phyloP scores from a whole-genome alignment of 2,329 filamentous ascomycete species.

The Fonsecaea multimorphosa region DNA sequence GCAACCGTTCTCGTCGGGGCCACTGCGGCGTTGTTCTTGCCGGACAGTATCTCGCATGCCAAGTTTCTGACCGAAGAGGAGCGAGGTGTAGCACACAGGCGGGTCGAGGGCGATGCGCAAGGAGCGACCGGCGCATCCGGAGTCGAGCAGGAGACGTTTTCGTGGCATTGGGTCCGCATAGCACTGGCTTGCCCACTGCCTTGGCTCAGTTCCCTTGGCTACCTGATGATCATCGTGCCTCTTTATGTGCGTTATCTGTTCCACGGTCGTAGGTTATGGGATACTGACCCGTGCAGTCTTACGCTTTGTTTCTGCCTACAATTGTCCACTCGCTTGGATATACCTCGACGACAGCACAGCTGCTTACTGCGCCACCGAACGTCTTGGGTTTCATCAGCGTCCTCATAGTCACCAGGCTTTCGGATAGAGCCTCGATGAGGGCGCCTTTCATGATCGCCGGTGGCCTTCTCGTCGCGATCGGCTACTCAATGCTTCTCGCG shows the following conservation, averaged over 20 bases:
- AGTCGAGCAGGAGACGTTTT: constrained; percentile 31
- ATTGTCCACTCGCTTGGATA: constrained; percentile 45
- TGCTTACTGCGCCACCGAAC: constrained; percentile 32
- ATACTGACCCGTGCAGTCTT: constrained; percentile 49
- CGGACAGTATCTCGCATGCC: constrained; percentile 60
- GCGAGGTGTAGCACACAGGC: not conserved
- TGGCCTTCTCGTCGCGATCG: constrained; percentile 43
- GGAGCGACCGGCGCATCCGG: not conserved
- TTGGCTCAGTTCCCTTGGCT: constrained; percentile 40
- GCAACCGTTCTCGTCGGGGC: constrained; percentile 56
- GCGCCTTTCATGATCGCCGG: constrained; percentile 46
- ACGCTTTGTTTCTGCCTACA: constrained; percentile 30
- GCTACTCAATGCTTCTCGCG: constrained; percentile 47
- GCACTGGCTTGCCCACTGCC: constrained; percentile 43
- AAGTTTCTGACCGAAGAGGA: constrained; percentile 57
- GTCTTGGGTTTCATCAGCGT: constrained; percentile 40
- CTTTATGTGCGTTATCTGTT: constrained; percentile 51
- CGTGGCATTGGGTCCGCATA: constrained; percentile 51
- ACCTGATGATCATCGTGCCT: constrained; percentile 36
- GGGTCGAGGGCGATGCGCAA: not conserved
- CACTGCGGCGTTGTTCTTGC: constrained; percentile 52
- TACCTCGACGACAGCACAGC: constrained; percentile 30
- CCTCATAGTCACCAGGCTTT: constrained; percentile 44
- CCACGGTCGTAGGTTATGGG: constrained; percentile 49
- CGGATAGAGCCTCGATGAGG: constrained; percentile 44